Percentiles rank a stretch among this genome's conserved stretches.
Evolutionary conservation across 2,329 filamentous ascomycete genomes (phyloP).

Genomic region (Xylogone sp.): DNA sequence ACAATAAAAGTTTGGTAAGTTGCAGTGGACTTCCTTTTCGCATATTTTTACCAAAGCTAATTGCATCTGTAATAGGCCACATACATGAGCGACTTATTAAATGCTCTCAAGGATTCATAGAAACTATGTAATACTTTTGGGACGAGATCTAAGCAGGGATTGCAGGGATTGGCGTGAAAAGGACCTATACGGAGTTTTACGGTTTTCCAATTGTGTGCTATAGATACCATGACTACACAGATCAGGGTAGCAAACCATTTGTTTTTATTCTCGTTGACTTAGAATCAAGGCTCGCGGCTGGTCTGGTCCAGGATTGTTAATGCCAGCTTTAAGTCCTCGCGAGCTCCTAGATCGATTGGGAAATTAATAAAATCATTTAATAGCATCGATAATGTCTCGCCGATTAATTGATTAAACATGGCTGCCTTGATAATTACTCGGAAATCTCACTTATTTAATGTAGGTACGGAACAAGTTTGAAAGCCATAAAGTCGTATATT

Average conservation of each 20-base stretch:
- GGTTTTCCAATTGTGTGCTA: neutral
- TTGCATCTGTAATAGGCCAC: conserved; percentile 3
- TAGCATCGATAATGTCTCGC: too few species aligned
- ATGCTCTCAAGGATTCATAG: conserved; percentile 12
- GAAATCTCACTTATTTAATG: too few species aligned
- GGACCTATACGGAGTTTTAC: neutral
- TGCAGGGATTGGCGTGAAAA: neutral
- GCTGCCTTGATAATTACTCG: too few species aligned
- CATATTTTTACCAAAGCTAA: neutral
- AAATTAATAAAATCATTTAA: too few species aligned
- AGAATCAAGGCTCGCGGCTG: too few species aligned
- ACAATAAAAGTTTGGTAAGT: conserved; percentile 60
- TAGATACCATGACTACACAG: neutral
- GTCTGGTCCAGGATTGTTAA: too few species aligned
- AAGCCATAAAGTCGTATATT: too few species aligned
- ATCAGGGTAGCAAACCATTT: neutral
- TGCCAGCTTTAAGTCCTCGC: too few species aligned
- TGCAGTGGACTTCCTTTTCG: neutral
- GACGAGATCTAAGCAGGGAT: neutral
- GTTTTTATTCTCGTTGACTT: neutral
- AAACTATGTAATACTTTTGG: neutral
- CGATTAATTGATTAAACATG: too few species aligned
- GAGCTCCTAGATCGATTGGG: too few species aligned
- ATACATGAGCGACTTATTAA: conserved; percentile 13
- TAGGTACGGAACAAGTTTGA: too few species aligned